phyloP scores from a whole-genome alignment of 768 basidiomycete genomes.

The Pulveroboletus ravenelii region DNA sequence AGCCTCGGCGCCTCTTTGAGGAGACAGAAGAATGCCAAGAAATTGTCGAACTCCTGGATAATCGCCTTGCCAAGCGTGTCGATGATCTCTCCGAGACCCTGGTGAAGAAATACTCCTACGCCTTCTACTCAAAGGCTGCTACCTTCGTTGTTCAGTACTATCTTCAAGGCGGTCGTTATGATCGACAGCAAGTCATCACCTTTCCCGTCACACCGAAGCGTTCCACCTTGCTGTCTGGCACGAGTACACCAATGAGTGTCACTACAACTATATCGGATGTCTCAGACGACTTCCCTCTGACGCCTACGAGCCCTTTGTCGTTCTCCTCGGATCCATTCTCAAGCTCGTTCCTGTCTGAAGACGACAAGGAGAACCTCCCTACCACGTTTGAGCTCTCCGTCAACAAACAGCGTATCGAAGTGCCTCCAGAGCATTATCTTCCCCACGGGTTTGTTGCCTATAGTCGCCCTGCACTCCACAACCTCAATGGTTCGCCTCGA shows the following conservation, averaged over 20 bases:
- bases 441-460: slow-evolving; percentile 80
- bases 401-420: slow-evolving; percentile 66
- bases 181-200: slow-evolving; percentile 40
- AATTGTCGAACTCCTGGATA: slow-evolving; percentile 83
- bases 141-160: slow-evolving; percentile 93
- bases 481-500: slow-evolving; percentile 61
- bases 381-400: slow-evolving; percentile 67
- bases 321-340: slow-evolving; percentile 43
- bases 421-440: slow-evolving; percentile 68
- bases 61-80: slow-evolving; percentile 79
- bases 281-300: slow-evolving; percentile 81
- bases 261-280: slow-evolving; percentile 69
- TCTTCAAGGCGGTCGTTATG: slow-evolving; percentile 78
- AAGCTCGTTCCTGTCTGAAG: slow-evolving; percentile 56
- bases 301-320: slow-evolving; percentile 65
- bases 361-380: slow-evolving; percentile 79
- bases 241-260: slow-evolving; percentile 71
- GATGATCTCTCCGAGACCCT: slow-evolving; percentile 93
- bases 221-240: slow-evolving; percentile 38
- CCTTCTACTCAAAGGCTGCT: slow-evolving; percentile 94
- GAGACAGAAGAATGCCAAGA: slow-evolving; percentile 82
- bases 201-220: slow-evolving; percentile 62
- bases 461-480: slow-evolving; percentile 74
- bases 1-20: slow-evolving; percentile 71
- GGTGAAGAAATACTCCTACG: slow-evolving; percentile 93